Evolutionary conservation across 768 basidiomycete genomes (phyloP).

Genomic region (Pleurotus ostreatus): DNA sequence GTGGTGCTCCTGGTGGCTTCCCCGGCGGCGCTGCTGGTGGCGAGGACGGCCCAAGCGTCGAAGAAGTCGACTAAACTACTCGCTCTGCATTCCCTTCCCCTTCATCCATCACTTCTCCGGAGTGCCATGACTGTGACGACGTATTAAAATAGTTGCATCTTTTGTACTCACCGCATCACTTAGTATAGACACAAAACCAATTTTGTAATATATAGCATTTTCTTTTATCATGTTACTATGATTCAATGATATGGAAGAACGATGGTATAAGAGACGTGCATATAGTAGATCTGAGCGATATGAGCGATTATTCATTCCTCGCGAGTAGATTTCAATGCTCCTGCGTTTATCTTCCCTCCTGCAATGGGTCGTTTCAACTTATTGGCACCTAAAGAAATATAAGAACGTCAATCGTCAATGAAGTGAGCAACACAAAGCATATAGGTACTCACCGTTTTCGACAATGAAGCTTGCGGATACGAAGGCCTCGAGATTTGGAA

Average conservation of each 20-base stretch:
- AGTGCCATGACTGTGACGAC: neutral
- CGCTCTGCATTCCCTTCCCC: neutral
- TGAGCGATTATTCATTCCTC: neutral
- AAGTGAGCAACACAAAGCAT: neutral
- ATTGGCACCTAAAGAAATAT: conserved; percentile 30
- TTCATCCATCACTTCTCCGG: too few relatives aligned
- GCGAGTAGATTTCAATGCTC: conserved; percentile 31
- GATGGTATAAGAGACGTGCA: neutral
- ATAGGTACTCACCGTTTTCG: conserved; percentile 14
- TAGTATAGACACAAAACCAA: neutral
- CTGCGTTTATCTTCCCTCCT: conserved; percentile 40
- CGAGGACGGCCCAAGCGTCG: conserved; percentile 10
- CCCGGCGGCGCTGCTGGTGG: conserved; percentile 35
- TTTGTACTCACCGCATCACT: neutral
- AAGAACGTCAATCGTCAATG: neutral
- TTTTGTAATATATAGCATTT: conserved; percentile 7
- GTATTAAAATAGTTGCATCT: conserved; percentile 5
- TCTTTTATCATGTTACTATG: neutral
- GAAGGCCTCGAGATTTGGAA: conserved; percentile 41
- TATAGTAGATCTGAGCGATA: neutral
- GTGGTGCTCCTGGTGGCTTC: conserved; percentile 42
- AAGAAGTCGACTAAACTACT: conserved; percentile 8
- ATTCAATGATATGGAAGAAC: neutral
- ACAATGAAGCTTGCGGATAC: conserved; percentile 39
- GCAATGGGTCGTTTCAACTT: conserved; percentile 45